These are phyloP conservation scores for Pythium myriotylum DNA, from an alignment of 352 stramenopile species.

Conservation along the genomic window DNA sequence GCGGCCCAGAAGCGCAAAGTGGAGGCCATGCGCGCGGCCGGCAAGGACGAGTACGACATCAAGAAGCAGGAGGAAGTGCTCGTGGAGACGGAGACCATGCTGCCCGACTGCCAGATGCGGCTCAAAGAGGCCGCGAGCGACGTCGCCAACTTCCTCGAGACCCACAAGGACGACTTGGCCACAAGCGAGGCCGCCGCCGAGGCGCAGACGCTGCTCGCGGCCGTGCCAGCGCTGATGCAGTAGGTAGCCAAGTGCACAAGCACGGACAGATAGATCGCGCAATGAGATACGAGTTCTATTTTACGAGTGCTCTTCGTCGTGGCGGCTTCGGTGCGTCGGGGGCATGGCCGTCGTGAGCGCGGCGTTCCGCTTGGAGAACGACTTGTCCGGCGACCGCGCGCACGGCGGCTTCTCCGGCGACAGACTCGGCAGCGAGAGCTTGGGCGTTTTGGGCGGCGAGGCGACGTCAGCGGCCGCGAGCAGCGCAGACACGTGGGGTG, in stretches of 20 bases:
- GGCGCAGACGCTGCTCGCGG: constrained; percentile 49
- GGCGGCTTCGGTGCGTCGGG: background rate
- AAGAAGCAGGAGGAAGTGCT: constrained; percentile 84
- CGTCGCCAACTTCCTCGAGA: constrained; percentile 50
- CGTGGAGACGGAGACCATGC: constrained; percentile 80
- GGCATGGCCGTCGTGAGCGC: background rate
- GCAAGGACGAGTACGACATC: constrained; percentile 72
- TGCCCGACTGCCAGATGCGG: constrained; percentile 74
- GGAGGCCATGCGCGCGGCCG: constrained; percentile 60
- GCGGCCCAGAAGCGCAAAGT: constrained; percentile 56
- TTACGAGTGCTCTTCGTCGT: constrained; percentile 8
- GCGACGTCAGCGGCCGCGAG: background rate
- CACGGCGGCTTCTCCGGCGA: constrained; percentile 53
- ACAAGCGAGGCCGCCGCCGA: constrained; percentile 38
- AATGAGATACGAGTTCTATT: background rate
- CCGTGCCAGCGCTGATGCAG: constrained; percentile 42
- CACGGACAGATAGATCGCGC: constrained; percentile 6
- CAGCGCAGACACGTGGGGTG: constrained; percentile 18
- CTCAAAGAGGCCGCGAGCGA: constrained; percentile 62
- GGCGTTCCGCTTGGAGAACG: constrained; percentile 31
- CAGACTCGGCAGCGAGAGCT: constrained; percentile 55
- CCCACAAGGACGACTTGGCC: constrained; percentile 43
- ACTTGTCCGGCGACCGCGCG: constrained; percentile 42
- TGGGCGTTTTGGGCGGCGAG: constrained; percentile 4
- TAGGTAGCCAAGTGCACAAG: constrained; percentile 9